Evolutionary conservation across 2,329 filamentous ascomycete species (phyloP).

Genomic region (Phoma herbarum): DNA sequence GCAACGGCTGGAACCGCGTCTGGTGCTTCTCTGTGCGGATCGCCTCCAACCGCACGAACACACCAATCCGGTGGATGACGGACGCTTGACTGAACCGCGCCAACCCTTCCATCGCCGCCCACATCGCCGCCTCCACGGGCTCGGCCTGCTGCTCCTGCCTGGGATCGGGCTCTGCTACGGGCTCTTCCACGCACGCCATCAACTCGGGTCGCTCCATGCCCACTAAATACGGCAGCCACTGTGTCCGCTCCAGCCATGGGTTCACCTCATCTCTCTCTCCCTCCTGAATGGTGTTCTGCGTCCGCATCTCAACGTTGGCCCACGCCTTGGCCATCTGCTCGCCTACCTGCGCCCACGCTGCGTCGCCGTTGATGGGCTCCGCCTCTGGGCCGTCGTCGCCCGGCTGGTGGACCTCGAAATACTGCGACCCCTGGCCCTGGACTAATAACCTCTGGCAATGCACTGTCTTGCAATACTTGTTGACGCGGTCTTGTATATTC

Average conservation of each 20-base stretch:
- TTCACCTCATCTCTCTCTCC: conserved; percentile 1
- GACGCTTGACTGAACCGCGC: background rate
- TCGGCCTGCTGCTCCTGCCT: conserved; percentile 1
- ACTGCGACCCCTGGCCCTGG: background rate
- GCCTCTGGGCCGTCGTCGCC: background rate
- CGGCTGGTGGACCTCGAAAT: conserved; percentile 1
- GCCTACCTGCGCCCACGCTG: background rate
- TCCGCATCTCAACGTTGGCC: background rate
- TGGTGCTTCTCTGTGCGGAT: background rate
- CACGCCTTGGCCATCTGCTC: conserved; percentile 5
- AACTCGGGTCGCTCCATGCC: conserved; percentile 2
- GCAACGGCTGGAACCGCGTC: background rate
- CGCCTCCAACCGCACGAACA: too few species aligned
- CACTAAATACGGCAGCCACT: conserved; percentile 2
- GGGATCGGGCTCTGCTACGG: background rate
- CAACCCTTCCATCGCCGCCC: background rate
- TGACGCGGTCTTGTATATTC: conserved; percentile 9
- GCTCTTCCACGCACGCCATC: background rate
- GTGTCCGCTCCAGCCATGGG: conserved; percentile 2
- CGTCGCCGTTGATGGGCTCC: background rate
- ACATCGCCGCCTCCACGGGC: background rate
- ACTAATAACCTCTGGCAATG: conserved; percentile 2
- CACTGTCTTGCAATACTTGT: conserved; percentile 2
- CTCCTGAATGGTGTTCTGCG: conserved; percentile 1
- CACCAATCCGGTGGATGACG: background rate